Conservation (phyloP, 2,329 filamentous ascomycete species). For the Colletotrichum euphorbiae region DNA sequence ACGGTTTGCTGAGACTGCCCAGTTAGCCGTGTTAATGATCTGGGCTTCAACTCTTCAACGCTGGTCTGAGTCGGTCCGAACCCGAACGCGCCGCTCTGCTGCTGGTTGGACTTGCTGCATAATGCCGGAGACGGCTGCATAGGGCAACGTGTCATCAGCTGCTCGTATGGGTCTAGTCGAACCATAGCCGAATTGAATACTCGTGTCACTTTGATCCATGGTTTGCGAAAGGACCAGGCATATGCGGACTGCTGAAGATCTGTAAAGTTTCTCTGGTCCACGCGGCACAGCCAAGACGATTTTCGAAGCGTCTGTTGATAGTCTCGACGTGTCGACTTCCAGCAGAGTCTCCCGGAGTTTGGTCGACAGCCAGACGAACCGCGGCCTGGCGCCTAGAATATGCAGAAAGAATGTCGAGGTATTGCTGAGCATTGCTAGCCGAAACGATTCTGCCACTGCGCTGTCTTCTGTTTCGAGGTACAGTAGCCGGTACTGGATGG, state of each 20-base stretch:
- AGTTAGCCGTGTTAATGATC: too few species aligned
- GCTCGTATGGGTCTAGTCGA: too few species aligned
- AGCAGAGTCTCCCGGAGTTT: not conserved
- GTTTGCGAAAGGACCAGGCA: too few species aligned
- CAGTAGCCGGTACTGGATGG: conserved; percentile 31
- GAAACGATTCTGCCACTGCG: conserved; percentile 27
- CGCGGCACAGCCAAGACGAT: conserved; percentile 20
- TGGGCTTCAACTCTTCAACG: too few species aligned
- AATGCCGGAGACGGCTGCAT: not conserved
- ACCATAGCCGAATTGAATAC: too few species aligned
- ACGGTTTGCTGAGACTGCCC: too few species aligned
- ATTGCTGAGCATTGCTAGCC: conserved; percentile 47
- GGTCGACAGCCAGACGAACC: conserved; percentile 26
- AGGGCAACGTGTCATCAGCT: not conserved
- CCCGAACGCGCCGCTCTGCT: not conserved
- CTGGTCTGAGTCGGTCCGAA: too few species aligned
- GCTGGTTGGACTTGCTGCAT: not conserved
- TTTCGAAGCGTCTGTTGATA: conserved; percentile 40
- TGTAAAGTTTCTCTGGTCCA: too few species aligned
- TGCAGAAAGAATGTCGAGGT: conserved; percentile 46
- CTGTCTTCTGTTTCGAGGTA: not conserved
- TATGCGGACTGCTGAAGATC: too few species aligned
- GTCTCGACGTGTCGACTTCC: not conserved
- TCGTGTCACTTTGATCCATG: too few species aligned
- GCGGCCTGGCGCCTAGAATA: conserved; percentile 39